Base-by-base conservation (phyloP, 805 yeast species). In the Metschnikowia bowlesiae region DNA sequence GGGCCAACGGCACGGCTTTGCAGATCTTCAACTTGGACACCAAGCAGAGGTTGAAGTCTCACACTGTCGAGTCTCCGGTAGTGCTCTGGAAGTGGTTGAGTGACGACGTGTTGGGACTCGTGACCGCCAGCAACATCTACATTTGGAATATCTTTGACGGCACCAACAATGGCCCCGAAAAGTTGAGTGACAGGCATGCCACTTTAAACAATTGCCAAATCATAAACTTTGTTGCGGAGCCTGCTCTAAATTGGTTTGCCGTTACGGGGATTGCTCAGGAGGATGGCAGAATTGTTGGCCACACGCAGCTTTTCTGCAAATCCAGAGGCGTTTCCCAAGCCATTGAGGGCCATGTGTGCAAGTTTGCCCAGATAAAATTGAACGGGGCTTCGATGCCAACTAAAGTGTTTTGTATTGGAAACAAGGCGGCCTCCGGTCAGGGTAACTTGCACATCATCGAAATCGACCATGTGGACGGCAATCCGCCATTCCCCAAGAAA, bases 341-440 rank as follows among this genome's bases (percentile, higher is more conserved):
- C 18, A 89, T 94, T 61, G 98, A 94, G 65, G 99, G 99, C 62
- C 99, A 94, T 69, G 98, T 95, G 49, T 94, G 96, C 52, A 82
- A 83, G 39, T 94, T 94, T 72, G 89, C 96, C 48, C 75, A 78
- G 52, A 73, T 94, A 55, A 78, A 82, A 53, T 75, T 92, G 59
- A 86, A 82, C 47, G 89, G 89, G 49, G 88, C 91, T 37, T 61
- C 82, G 30, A 70, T 70, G 42, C 88, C 88, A 39, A 87, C 96
- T 46, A 90, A 89, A 69, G 83, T 92, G 32, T 92, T 94, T 68
- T 87, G 95, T 52, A 91, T 92, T 65, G 98, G 96, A 62, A 89
- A 90, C 71, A 85, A 94, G 70, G 81, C 85, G 47, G 87, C 86
- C 36, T 84, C 84, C 53, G 79, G 82, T 32, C 78, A 74, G 61